Percentiles rank a stretch among this genome's conserved stretches.
These are phyloP conservation scores for Spergularia azorica DNA, from an alignment of 179 eudicot species.

Conservation along the genomic window DNA sequence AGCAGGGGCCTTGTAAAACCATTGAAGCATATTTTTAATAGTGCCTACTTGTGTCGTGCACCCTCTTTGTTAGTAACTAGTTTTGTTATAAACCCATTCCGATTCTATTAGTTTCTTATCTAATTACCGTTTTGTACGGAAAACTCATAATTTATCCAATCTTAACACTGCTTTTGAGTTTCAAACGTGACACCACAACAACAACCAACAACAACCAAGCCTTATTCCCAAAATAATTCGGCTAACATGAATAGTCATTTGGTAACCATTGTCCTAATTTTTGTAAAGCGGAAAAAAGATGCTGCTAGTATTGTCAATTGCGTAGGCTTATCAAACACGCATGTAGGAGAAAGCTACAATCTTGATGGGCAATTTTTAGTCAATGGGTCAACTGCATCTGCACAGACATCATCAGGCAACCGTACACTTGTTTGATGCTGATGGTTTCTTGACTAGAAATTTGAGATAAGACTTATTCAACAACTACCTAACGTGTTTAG, in stretches of 20 bases:
- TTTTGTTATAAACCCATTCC: too few species aligned
- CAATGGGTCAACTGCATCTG: background rate
- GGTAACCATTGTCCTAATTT: too few species aligned
- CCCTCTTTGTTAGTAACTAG: too few species aligned
- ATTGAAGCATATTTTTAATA: too few species aligned
- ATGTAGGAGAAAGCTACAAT: too few species aligned
- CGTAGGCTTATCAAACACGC: too few species aligned
- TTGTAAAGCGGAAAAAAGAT: slow-evolving; percentile 1
- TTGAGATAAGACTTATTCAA: background rate
- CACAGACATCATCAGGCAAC: background rate
- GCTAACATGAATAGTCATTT: background rate
- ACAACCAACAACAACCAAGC: background rate
- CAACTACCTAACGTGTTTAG: background rate
- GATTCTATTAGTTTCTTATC: too few species aligned
- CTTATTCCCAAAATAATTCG: background rate
- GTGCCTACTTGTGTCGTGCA: too few species aligned
- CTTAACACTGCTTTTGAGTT: background rate
- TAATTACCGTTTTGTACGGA: too few species aligned
- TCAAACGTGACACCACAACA: background rate
- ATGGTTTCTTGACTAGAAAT: background rate
- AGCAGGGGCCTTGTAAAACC: too few species aligned
- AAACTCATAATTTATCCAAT: slow-evolving; percentile 34
- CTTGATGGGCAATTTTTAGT: too few species aligned
- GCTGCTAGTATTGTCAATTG: background rate
- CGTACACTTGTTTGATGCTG: slow-evolving; percentile 6